Conservation (phyloP, 1,139 yeast species). For the Geotrichum histeridarum region DNA sequence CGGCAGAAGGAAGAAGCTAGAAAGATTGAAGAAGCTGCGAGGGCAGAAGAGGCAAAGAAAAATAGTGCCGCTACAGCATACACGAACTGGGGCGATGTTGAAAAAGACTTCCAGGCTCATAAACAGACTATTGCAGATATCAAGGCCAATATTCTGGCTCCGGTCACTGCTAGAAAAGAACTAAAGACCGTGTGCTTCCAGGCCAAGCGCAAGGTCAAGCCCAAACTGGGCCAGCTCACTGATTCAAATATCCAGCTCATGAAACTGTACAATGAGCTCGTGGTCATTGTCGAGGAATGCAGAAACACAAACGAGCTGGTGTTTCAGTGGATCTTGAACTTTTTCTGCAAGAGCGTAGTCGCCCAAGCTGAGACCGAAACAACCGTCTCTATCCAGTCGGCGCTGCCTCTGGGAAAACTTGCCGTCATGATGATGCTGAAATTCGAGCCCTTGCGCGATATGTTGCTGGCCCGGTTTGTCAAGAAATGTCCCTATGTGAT, state of each 20-base stretch:
- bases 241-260: conserved; percentile 58
- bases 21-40: conserved; percentile 22
- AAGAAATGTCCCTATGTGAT: conserved; percentile 87
- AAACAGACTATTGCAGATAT: conserved; percentile 55
- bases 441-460: conserved; percentile 64
- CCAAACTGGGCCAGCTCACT: conserved; percentile 87
- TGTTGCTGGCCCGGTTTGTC: conserved; percentile 71
- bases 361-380: conserved; percentile 94
- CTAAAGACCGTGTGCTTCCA: conserved; percentile 38
- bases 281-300: conserved; percentile 46
- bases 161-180: conserved; percentile 36
- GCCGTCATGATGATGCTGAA: conserved; percentile 50
- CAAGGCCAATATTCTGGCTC: conserved; percentile 46
- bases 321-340: conserved; percentile 70
- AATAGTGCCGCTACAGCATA: conserved; percentile 24
- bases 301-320: conserved; percentile 45
- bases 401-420: conserved; percentile 72
- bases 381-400: conserved; percentile 69
- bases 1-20: conserved; percentile 20
- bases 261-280: conserved; percentile 48
- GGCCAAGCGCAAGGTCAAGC: conserved; percentile 70
- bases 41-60: conserved; percentile 18
- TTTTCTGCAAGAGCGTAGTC: conserved; percentile 76
- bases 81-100: conserved; percentile 44
- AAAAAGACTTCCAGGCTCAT: conserved; percentile 47